Percentiles rank a stretch among this genome's conserved stretches.
Evolutionary conservation across 139 green algal species (phyloP).

Genomic region (Zygnema cylindricum): DNA sequence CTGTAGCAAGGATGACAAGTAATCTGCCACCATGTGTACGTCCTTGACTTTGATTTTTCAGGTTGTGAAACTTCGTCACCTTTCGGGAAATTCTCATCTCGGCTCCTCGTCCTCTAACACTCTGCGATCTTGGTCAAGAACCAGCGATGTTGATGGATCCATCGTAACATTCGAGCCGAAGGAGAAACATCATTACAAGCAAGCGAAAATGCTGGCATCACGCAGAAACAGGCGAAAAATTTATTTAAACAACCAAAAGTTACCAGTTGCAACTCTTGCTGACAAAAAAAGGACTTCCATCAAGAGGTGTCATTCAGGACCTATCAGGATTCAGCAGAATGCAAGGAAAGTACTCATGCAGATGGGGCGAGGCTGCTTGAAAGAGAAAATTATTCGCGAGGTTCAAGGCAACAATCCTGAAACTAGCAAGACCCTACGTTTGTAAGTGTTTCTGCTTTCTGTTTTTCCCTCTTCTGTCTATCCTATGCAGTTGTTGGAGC

Average conservation of each 20-base stretch:
- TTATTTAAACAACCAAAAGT: neutral
- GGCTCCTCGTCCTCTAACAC: neutral
- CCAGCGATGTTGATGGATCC: no score
- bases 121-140: neutral
- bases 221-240: neutral
- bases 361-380: neutral
- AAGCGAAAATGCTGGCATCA: neutral
- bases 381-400: neutral
- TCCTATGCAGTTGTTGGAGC: no score
- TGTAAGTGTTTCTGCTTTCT: neutral
- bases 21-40: no score
- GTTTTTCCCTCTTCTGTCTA: neutral
- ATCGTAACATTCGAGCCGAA: no score
- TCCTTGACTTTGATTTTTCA: neutral
- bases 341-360: neutral
- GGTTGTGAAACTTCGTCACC: neutral
- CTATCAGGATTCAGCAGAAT: neutral
- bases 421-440: neutral
- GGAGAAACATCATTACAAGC: neutral
- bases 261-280: neutral
- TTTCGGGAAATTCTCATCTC: neutral
- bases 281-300: neutral
- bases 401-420: neutral
- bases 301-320: no score
- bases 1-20: no score